Base-by-base conservation (phyloP, 2,329 filamentous ascomycete species). In the Furcasterigmium furcatum region DNA sequence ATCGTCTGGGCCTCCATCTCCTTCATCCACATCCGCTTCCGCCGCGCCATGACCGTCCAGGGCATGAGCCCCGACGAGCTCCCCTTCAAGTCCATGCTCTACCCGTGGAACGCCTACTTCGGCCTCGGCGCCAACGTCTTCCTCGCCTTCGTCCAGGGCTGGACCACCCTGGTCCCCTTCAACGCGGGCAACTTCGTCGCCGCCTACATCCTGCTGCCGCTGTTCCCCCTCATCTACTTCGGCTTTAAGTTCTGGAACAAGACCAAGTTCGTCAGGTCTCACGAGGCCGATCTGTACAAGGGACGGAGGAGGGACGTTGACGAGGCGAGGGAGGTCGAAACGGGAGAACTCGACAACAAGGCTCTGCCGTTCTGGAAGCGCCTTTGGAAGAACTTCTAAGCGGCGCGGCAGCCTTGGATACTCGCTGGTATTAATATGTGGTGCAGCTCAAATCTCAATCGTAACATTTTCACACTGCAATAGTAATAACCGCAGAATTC, bases 11-110 rank as follows among this genome's bases (percentile, higher is more conserved):
- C 73, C 3, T 75, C 75, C 30, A 89, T 89, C 55, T 82, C 76
- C 21, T 78, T 87, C 55, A 86, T 80, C 4, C 85, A 89, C 56
- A 82, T 89, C 49, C 82, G 84, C 20, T 88, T 90, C 62, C 82
- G 85, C 27, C 62, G 72, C 9, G 85, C 83, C 0, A 85, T 82
- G 82, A 57, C 62, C 9, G 65, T 62, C 0, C 82, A 87, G 58
- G 80, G 81, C 1, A 72, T 83, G 46, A 66, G 62, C 24, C 60
- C 74, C 20, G 67, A 70, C 14, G 74, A 77, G 41, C 64, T 85
- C 10, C 80, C 81, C 1, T 85, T 79, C 60, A 62, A 69, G 42
- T 75, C 78, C 3, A 56, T 76, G 34, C 67, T 66, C 45, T 83
- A 80, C 47, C 81, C 80, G 0, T 80, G 70, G 58, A 77, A 76